Base-by-base conservation (phyloP, 805 yeast species). In the Barnettozyma sp. region DNA sequence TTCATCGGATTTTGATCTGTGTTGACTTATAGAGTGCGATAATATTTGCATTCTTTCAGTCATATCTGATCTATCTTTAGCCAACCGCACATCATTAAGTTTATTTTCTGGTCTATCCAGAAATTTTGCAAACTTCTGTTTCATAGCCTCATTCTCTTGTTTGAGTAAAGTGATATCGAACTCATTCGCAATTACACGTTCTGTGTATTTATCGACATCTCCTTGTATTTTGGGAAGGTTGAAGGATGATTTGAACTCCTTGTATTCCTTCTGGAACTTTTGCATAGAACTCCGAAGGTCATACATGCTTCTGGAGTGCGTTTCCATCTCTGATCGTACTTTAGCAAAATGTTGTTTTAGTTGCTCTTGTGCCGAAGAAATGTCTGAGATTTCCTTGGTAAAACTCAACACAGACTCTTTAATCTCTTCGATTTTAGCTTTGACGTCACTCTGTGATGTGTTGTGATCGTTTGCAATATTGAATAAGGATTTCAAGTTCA, bases 171-270 rank as follows among this genome's bases (percentile, higher is more conserved):
- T n/a, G 13, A 33, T 24, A 15, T 33, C 35, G 25, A 33, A 33
- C 18, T 33, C 30, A 25, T 25, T 33, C 10, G 35, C 35, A 7
- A 33, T 22, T 5, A 26, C 22, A 10, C 30, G 24, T 19, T 33
- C 36, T 6, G 26, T 13, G 12, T 13, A 14, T 3, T 19, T 14
- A 21, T 33, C 30, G 13, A 33, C 22, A 8, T 14, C 19, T 15
- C 21, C 17, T 12, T 26, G 14, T 13, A 26, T 21, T 20, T 33
- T 25, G 13, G 24, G n/a, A 4, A 16, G 19, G 12, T 33, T 21
- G 5, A 33, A 19, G 3, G 21, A 16, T 9, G 20, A 16, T 9
- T 8, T 24, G 23, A 25, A 24, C 21, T 17, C 22, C 9, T 23
- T 15, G 13, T 12, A 31, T 16, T 31, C 27, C 10, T 22, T 14